Percentiles rank a stretch among this genome's conserved stretches.
phyloP scores from a whole-genome alignment of 352 stramenopile genomes.

The Thraustochytrium striatum region DNA sequence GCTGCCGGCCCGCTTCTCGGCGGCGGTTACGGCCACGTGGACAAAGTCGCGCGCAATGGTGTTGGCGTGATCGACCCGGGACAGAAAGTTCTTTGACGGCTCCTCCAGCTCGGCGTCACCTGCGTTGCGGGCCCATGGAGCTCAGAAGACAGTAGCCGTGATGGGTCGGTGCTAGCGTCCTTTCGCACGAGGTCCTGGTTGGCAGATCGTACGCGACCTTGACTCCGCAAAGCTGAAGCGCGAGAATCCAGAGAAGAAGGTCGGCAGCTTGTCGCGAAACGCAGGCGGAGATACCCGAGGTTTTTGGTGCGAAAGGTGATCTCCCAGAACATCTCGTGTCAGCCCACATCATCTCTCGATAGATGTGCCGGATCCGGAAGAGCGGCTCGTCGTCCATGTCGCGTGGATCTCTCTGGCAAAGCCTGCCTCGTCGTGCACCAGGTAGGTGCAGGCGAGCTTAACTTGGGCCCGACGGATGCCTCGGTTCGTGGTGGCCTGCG shows the following conservation, averaged over 20 bases:
- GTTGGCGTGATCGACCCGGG: no score
- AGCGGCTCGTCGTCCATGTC: constrained; percentile 34
- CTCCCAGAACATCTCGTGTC: constrained; percentile 42
- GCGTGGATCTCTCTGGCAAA: constrained; percentile 25
- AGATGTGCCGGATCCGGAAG: constrained; percentile 23
- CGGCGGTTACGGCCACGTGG: no score
- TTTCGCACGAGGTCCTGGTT: no score
- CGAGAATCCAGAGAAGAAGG: constrained; percentile 28
- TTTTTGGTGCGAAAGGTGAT: constrained; percentile 36
- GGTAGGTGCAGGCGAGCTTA: constrained; percentile 21
- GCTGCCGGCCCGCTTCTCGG: no score
- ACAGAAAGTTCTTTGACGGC: no score
- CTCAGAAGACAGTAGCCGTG: no score
- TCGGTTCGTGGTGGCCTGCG: constrained; percentile 14
- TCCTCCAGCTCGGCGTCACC: no score
- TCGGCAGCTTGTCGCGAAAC: constrained; percentile 1
- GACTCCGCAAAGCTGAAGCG: constrained; percentile 16
- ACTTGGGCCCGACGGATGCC: constrained; percentile 33
- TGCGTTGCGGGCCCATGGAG: no score
- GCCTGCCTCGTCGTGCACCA: background rate
- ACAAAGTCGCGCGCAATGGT: no score
- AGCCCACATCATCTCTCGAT: constrained; percentile 17
- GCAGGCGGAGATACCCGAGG: constrained; percentile 15
- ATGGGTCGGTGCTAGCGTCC: no score
- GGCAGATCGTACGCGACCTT: background rate